Conservation (phyloP, 805 yeast genomes). For the Ogataea trehaloabstinens region DNA sequence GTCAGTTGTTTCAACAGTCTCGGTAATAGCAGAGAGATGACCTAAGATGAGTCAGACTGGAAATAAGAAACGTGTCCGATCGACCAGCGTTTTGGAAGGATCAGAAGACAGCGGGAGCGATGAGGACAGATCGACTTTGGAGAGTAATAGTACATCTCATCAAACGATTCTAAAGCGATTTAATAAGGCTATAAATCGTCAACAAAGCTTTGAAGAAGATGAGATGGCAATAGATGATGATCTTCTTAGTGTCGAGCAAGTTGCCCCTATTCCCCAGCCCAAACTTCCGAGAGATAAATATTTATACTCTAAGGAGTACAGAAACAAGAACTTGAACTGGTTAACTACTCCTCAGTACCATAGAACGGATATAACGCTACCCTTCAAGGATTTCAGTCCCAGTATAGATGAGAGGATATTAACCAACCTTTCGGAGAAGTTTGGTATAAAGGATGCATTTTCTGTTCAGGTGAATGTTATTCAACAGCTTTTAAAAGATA, state of each 20-base stretch:
- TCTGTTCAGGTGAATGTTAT: slow-evolving; percentile 74
- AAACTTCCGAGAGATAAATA: slow-evolving; percentile 53
- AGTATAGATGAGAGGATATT: slow-evolving; percentile 41
- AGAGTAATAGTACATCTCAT: slow-evolving; percentile 42
- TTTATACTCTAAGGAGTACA: slow-evolving; percentile 32
- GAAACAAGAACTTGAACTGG: slow-evolving; percentile 57
- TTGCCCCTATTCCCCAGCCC: slow-evolving; percentile 87
- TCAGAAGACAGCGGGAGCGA: neutral
- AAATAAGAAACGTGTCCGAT: neutral
- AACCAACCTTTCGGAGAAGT: slow-evolving; percentile 41
- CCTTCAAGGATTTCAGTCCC: slow-evolving; percentile 49
- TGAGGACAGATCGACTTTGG: neutral
- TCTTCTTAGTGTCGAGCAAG: slow-evolving; percentile 34
- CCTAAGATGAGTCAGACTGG: too few species aligned
- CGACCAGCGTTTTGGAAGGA: neutral
- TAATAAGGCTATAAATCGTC: slow-evolving; percentile 37
- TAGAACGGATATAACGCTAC: slow-evolving; percentile 41
- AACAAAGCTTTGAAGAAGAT: slow-evolving; percentile 12
- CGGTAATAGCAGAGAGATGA: too few species aligned
- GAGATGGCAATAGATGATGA: slow-evolving; percentile 23
- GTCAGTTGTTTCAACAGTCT: too few species aligned
- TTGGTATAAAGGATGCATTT: slow-evolving; percentile 58
- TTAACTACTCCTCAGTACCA: slow-evolving; percentile 60
- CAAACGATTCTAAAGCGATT: slow-evolving; percentile 53
- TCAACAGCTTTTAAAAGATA: slow-evolving; percentile 46